phyloP scores from a whole-genome alignment of 148 eudicot species.

The Silene uniflora region DNA sequence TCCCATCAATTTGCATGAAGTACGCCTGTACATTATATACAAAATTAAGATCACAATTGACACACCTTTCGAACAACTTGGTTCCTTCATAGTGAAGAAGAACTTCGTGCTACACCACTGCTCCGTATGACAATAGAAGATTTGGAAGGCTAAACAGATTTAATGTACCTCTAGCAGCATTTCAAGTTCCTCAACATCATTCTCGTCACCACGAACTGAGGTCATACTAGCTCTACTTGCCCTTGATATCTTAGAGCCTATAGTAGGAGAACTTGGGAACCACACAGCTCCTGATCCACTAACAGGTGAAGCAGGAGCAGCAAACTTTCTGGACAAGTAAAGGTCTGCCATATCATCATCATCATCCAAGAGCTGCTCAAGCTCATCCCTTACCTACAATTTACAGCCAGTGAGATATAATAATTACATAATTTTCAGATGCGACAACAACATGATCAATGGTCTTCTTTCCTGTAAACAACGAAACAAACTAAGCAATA shows the following conservation, averaged over 20 bases:
- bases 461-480: neutral
- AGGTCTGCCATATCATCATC: constrained; percentile 83
- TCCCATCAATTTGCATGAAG: constrained; percentile 74
- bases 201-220: constrained; percentile 56
- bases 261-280: constrained; percentile 49
- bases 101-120: neutral
- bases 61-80: neutral
- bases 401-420: neutral
- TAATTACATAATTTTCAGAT: neutral
- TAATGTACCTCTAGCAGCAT: constrained; percentile 62
- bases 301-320: constrained; percentile 46
- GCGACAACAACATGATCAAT: neutral
- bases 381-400: constrained; percentile 73
- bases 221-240: constrained; percentile 62
- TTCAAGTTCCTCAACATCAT: constrained; percentile 80
- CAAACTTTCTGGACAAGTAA: constrained; percentile 61
- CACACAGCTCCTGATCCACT: constrained; percentile 54
- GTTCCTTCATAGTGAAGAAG: neutral
- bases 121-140: neutral
- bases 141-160: neutral
- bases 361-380: constrained; percentile 73
- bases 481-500: neutral
- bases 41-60: constrained; percentile 12
- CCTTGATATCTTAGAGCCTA: constrained; percentile 56
- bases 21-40: constrained; percentile 53